Evolutionary conservation across 345 rosid species (phyloP), one percentile per base, ranked within the genome.

Genomic region (Aegle marmelos): DNA sequence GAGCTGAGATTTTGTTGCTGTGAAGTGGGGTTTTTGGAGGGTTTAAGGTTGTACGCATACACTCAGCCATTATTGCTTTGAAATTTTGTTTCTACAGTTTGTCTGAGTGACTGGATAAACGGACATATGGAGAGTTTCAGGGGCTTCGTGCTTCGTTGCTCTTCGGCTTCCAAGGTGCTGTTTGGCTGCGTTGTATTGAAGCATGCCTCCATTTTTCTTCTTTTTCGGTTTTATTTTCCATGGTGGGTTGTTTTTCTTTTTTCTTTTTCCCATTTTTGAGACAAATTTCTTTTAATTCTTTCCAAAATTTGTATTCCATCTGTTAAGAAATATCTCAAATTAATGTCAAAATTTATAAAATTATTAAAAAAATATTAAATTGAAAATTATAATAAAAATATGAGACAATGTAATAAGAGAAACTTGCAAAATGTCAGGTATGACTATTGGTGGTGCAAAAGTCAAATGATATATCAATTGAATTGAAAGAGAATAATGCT

Each of bases 61-160:
- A 80, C 78, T 82, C 75, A 76, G 88, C 87, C 94, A 91, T 91
- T 72, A 8, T 64, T 64, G 57, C n/a, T 53, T 4, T 17, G 22
- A 53, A 53, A 53, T 17, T 53, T 17, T 53, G 57, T 53, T 7
- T 45, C 50, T 45, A 3, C 17, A 3, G 50, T 3, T 4, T 3
- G 17, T 45, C 17, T 10, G 2, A 17, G 57, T 1, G 22, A 6
- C 57, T 19, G 57, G 17, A 53, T 1, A 17, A 6, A 53, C 22
- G 7, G 50, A 13, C 50, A 45, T 45, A 13, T 0, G 1, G 37
- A 2, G 21, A 7, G 1, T 54, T 57, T 50, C 31, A 1, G 8
- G 25, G 34, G 36, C 0, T 5, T 34, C 4, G 70, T 0, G 70
- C 4, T 36, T 22, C 3, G 70, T 34, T 36, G 54, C 5, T 14